Percentiles rank a stretch among this genome's conserved stretches.
phyloP scores from a whole-genome alignment of 805 yeast species.

The Saccharomycopsis guyanensis region DNA sequence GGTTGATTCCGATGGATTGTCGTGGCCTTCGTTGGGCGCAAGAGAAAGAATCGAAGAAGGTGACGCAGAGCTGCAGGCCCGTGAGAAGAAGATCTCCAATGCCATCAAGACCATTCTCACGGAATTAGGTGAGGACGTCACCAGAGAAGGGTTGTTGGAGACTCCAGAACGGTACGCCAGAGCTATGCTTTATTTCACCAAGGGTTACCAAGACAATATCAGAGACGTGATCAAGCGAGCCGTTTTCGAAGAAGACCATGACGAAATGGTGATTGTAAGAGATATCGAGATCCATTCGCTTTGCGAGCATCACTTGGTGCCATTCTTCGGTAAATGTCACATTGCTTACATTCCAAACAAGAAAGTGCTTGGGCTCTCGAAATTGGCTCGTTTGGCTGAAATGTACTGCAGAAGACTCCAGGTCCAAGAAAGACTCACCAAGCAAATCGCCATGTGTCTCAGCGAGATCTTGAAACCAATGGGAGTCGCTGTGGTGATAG shows the following conservation, averaged over 20 bases:
- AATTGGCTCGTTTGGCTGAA: conserved; percentile 91
- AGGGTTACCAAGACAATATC: conserved; percentile 93
- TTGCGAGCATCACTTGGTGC: conserved; percentile 97
- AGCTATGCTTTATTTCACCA: conserved; percentile 92
- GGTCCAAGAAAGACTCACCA: conserved; percentile 96
- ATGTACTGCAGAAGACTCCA: conserved; percentile 94
- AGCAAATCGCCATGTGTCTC: conserved; percentile 94
- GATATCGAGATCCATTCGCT: conserved; percentile 88
- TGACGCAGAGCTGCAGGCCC: conserved; percentile 51
- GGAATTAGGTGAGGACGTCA: conserved; percentile 87
- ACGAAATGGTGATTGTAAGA: conserved; percentile 96
- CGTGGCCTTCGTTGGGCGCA: conserved; percentile 92
- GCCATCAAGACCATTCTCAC: conserved; percentile 69
- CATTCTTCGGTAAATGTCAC: conserved; percentile 94
- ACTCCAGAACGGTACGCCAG: conserved; percentile 96
- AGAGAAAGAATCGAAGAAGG: conserved; percentile 64
- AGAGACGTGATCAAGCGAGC: conserved; percentile 82
- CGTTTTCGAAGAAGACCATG: conserved; percentile 96
- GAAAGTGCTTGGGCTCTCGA: conserved; percentile 84
- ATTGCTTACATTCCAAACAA: conserved; percentile 97
- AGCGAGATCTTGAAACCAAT: conserved; percentile 86
- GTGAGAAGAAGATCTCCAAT: conserved; percentile 71
- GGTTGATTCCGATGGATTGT: conserved; percentile 81
- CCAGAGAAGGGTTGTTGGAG: conserved; percentile 81
- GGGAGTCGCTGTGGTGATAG: conserved; percentile 98